Conservation (phyloP, 2,329 filamentous ascomycete species). For the Diaporthe batatas region DNA sequence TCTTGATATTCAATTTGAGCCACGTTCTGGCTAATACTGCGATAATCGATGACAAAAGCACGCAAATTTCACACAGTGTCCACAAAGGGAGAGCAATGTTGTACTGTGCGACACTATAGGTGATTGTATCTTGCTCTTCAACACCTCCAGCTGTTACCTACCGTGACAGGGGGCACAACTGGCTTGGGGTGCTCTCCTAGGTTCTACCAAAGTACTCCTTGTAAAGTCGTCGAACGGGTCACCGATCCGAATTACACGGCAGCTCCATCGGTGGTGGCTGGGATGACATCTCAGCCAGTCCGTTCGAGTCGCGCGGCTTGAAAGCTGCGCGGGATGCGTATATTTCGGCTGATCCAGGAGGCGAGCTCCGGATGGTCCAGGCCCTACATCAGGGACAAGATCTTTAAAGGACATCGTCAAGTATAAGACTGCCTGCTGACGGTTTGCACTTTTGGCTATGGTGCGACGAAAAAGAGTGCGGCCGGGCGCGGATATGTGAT, state of each 20-base stretch:
- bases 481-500: neutral
- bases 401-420: neutral
- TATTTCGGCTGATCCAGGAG: neutral
- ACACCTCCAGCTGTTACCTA: too few relatives aligned
- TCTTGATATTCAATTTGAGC: neutral
- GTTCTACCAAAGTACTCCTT: too few relatives aligned
- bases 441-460: neutral
- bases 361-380: neutral
- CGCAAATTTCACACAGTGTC: neutral
- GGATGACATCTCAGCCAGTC: neutral
- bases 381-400: neutral
- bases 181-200: too few relatives aligned
- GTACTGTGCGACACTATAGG: neutral
- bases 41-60: neutral
- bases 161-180: too few relatives aligned
- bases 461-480: neutral
- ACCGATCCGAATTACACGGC: neutral
- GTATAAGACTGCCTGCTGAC: neutral
- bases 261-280: neutral
- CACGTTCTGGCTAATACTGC: neutral
- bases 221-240: neutral
- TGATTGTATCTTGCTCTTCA: neutral
- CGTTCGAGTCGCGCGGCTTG: neutral
- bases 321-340: neutral
- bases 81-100: neutral